Conservation (phyloP, 179 eudicot genomes). For the Patellifolia procumbens region DNA sequence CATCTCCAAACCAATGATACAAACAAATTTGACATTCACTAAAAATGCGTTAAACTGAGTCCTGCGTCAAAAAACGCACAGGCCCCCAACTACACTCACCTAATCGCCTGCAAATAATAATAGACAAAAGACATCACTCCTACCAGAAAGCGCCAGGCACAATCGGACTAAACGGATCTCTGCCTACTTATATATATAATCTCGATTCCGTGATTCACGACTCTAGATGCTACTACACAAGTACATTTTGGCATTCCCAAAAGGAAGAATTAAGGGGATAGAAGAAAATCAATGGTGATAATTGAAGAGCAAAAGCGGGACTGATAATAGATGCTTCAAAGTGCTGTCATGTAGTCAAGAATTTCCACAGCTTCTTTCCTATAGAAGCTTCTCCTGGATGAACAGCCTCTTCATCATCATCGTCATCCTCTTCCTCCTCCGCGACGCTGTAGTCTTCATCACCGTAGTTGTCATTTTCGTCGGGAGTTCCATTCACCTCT, state of each 20-base stretch:
- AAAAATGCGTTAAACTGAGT: slow-evolving; percentile 27
- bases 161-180: slow-evolving; percentile 19
- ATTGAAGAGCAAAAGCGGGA: slow-evolving; percentile 7
- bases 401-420: slow-evolving; percentile 59
- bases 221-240: slow-evolving; percentile 23
- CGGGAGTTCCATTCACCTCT: slow-evolving; percentile 58
- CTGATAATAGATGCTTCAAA: background rate
- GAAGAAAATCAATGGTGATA: background rate
- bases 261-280: slow-evolving; percentile 3
- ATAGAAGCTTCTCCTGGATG: slow-evolving; percentile 94
- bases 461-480: slow-evolving; percentile 26
- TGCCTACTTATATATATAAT: slow-evolving; percentile 25
- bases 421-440: slow-evolving; percentile 42
- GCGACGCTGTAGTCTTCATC: slow-evolving; percentile 33
- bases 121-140: slow-evolving; percentile 23
- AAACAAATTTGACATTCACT: slow-evolving; percentile 26
- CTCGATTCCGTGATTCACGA: slow-evolving; percentile 22
- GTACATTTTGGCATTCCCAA: slow-evolving; percentile 14
- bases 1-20: slow-evolving; percentile 24
- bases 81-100: slow-evolving; percentile 11
- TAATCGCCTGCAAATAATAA: slow-evolving; percentile 24
- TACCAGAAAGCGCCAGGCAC: slow-evolving; percentile 11
- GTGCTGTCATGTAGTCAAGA: slow-evolving; percentile 61
- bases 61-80: slow-evolving; percentile 15
- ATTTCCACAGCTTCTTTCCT: slow-evolving; percentile 79